Evolutionary conservation across 192 early-diverging fungal species (phyloP), one percentile per base, ranked within the genome.

Genomic region (Blastocladiella britannica): DNA sequence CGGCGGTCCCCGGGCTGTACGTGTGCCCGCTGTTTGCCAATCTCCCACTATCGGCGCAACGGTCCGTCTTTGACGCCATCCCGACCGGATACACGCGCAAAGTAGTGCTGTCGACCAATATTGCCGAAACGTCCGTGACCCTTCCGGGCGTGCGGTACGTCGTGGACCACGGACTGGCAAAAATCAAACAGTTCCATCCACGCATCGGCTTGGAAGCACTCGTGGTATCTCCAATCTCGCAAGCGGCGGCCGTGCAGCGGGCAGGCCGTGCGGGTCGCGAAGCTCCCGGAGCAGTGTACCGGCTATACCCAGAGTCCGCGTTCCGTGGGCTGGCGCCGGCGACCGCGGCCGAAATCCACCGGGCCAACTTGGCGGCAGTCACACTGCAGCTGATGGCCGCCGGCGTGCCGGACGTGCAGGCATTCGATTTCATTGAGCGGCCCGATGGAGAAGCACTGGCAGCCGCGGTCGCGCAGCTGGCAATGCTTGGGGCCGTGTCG

Each of bases 51-150:
- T 74, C 80, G 5, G 87, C 90, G 30, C 95, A 99, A 62, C 76
- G 87, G 56, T 68, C 70, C 52, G 89, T 95, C 24, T 99, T 99
- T 73, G 80, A 87, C 29, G 80, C 83, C 5, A 79, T 89, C 9
- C 95, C 93, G 3, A 76, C 70, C 26, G 80, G 80, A 26, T 82
- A 82, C 2, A n/a, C n/a, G n/a, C 79, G 95, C 18, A 99, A 99
- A 63, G 78, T 94, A 7, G 87, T 99, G 59, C 69, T 99, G 27
- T 79, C 90, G 0, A 99, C 95, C 0, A 99, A 99, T 65, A 89
- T 99, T 66, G 95, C 95, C 20, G 95, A 99, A 73, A 94, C 95
- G 0, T 89, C 86, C 58, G 84, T 99, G 58, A 99, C 95, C 0
- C 92, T 99, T 52, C 80, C 82, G 18, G 92, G 92, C 0, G 87